These are phyloP conservation scores for Sphaerostilbella broomeana DNA, from an alignment of 2,329 filamentous ascomycete species.

Conservation along the genomic window DNA sequence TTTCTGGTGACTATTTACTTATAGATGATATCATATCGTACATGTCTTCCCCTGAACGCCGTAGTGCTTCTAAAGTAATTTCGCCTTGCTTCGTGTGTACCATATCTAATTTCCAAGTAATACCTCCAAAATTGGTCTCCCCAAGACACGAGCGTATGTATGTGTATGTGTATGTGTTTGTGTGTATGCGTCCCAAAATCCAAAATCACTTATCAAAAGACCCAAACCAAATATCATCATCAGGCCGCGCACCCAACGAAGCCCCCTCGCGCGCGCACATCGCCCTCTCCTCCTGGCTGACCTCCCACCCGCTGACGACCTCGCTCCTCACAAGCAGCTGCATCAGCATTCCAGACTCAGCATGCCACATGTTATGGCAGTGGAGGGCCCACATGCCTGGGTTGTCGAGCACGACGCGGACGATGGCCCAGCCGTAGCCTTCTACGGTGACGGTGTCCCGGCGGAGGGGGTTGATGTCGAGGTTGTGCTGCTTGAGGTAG, in stretches of 20 bases:
- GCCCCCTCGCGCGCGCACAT: slow-evolving; percentile 28
- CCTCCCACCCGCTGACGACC: slow-evolving; percentile 21
- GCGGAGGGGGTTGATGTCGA: slow-evolving; percentile 27
- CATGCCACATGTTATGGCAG: slow-evolving; percentile 54
- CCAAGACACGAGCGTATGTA: no score
- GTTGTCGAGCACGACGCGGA: slow-evolving; percentile 51
- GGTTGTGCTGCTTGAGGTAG: slow-evolving; percentile 20
- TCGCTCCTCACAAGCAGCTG: slow-evolving; percentile 39
- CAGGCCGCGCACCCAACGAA: slow-evolving; percentile 26
- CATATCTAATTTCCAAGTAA: no score
- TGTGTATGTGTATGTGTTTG: no score
- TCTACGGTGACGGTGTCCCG: slow-evolving; percentile 44
- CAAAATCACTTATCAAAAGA: slow-evolving; percentile 16
- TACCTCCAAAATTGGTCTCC: no score
- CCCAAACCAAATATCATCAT: slow-evolving; percentile 33
- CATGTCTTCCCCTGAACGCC: no score
- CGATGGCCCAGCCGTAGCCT: slow-evolving; percentile 47
- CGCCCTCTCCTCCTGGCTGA: slow-evolving; percentile 17
- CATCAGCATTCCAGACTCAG: slow-evolving; percentile 53
- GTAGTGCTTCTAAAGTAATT: no score
- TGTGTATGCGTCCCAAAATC: no score
- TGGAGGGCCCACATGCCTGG: slow-evolving; percentile 53
- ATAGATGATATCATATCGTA: no score
- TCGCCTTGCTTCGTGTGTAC: no score
- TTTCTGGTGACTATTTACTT: no score